Conservation (phyloP, 495 filamentous ascomycete species). For the Lophiotrema nucula region DNA sequence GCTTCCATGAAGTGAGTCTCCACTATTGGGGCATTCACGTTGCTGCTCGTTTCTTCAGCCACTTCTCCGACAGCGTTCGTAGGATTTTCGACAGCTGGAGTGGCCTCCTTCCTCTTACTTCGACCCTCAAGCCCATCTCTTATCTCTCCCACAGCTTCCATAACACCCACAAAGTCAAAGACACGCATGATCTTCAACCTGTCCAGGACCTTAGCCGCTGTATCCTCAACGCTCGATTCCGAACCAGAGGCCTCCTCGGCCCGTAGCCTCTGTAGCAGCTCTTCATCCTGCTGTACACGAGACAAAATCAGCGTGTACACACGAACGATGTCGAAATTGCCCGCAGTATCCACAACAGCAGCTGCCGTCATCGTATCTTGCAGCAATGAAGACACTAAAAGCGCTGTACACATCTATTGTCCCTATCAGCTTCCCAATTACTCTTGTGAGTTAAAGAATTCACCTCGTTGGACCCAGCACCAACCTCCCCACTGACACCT, state of each 20-base stretch:
- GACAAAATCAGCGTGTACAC: constrained; percentile 24
- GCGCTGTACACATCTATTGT: too few relatives aligned
- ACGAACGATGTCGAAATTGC: constrained; percentile 35
- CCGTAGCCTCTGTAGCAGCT: background rate
- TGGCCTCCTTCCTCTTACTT: background rate
- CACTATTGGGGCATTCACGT: too few relatives aligned
- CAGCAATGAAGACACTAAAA: constrained; percentile 31
- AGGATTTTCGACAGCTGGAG: too few relatives aligned
- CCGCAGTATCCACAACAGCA: constrained; percentile 38
- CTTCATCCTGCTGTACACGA: constrained; percentile 3
- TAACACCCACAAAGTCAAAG: constrained; percentile 59
- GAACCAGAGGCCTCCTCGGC: background rate
- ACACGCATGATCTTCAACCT: constrained; percentile 55
- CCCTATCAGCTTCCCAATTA: too few relatives aligned
- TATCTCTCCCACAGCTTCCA: constrained; percentile 55
- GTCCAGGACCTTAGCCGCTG: constrained; percentile 45
- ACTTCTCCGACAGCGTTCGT: background rate
- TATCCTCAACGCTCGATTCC: constrained; percentile 7
- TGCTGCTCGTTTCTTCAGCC: background rate
- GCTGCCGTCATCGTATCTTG: constrained; percentile 14
- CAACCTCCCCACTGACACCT: constrained; percentile 15
- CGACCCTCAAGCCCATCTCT: constrained; percentile 25
- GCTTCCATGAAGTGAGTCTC: too few relatives aligned
- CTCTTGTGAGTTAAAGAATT: too few relatives aligned
- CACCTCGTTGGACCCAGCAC: background rate